Percentiles rank a stretch among this genome's conserved stretches.
Conservation (phyloP, 331 rosid genomes). For the Dryas integrifolia region DNA sequence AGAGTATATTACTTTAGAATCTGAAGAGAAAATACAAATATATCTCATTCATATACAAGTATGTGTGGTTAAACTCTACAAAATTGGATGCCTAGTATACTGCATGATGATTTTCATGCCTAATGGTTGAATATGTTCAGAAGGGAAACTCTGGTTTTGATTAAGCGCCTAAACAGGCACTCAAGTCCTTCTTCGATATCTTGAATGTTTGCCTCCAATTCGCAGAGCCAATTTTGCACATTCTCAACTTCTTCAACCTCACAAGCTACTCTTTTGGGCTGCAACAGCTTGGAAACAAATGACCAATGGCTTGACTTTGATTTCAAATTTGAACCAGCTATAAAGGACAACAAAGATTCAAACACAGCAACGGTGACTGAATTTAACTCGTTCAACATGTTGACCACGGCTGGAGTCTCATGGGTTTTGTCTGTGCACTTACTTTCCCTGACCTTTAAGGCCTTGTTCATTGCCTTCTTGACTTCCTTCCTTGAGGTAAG, state of each 20-base stretch:
- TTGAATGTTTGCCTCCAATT: slow-evolving; percentile 31
- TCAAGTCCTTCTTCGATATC: slow-evolving; percentile 36
- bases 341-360: slow-evolving; percentile 37
- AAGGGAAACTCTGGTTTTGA: slow-evolving; percentile 40
- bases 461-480: slow-evolving; percentile 25
- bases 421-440: slow-evolving; percentile 1
- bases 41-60: slow-evolving; percentile 11
- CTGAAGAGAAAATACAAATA: neutral
- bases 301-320: slow-evolving; percentile 34
- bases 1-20: neutral
- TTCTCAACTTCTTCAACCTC: slow-evolving; percentile 23
- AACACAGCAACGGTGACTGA: slow-evolving; percentile 27
- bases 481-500: slow-evolving; percentile 18
- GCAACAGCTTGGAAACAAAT: slow-evolving; percentile 32
- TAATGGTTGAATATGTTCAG: slow-evolving; percentile 44
- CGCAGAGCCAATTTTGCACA: slow-evolving; percentile 23
- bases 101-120: neutral
- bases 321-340: slow-evolving; percentile 24
- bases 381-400: slow-evolving; percentile 40
- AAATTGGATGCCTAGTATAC: neutral
- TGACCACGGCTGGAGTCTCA: slow-evolving; percentile 25
- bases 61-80: neutral
- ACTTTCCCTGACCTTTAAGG: slow-evolving; percentile 21
- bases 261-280: slow-evolving; percentile 25
- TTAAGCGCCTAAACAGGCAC: slow-evolving; percentile 32